Conservation (phyloP, 2,329 filamentous ascomycete genomes). For the Neonectria faginata region DNA sequence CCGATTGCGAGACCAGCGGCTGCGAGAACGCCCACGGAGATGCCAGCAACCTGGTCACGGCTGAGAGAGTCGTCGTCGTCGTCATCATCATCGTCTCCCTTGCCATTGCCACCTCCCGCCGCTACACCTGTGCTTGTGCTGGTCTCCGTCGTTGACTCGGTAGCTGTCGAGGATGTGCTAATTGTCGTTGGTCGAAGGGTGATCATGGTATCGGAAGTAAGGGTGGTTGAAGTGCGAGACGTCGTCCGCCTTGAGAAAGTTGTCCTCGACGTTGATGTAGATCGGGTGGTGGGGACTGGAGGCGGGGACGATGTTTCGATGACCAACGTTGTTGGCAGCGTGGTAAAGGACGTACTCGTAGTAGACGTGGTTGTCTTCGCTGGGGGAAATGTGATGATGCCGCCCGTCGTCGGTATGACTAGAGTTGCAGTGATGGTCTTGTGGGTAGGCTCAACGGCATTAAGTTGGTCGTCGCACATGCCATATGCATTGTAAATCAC, state of each 20-base stretch:
- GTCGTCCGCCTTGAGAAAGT: constrained; percentile 1
- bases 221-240: constrained; percentile 5
- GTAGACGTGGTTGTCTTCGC: constrained; percentile 26
- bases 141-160: constrained; percentile 29
- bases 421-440: constrained; percentile 69
- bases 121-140: constrained; percentile 32
- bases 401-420: constrained; percentile 50
- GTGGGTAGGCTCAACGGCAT: constrained; percentile 69
- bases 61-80: constrained; percentile 41
- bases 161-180: constrained; percentile 22
- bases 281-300: constrained; percentile 23
- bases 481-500: constrained; percentile 63
- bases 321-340: constrained; percentile 46
- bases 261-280: constrained; percentile 7
- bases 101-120: constrained; percentile 28
- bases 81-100: constrained; percentile 25
- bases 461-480: constrained; percentile 67
- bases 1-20: constrained; percentile 61
- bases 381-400: constrained; percentile 47
- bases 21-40: constrained; percentile 66
- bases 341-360: constrained; percentile 30
- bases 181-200: constrained; percentile 22
- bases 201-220: constrained; percentile 5
- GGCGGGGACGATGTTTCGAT: constrained; percentile 45
- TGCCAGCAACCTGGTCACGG: constrained; percentile 66